Conservation (phyloP, 306 rosid species). For the Begonia masoniana region DNA sequence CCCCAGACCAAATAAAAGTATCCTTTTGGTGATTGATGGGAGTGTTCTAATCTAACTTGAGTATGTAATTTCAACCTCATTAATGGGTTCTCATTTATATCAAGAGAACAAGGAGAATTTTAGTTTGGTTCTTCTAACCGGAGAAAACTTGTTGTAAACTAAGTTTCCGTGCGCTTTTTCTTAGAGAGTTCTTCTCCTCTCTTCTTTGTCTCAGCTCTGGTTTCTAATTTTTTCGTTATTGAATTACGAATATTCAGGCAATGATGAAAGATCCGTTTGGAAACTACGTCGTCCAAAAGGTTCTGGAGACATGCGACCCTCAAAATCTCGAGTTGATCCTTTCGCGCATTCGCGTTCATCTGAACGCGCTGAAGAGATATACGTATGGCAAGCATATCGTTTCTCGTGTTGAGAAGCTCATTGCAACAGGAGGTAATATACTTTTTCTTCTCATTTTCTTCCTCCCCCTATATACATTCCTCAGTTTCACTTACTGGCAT, state of each 20-base stretch:
- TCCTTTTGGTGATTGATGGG: no score
- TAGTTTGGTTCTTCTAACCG: no score
- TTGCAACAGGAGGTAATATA: constrained; percentile 77
- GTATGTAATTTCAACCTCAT: no score
- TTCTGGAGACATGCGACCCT: constrained; percentile 88
- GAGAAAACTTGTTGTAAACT: no score
- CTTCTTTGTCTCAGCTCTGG: no score
- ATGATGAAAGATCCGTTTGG: constrained; percentile 99
- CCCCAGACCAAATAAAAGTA: no score
- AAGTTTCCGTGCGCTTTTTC: no score
- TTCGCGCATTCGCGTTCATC: constrained; percentile 90
- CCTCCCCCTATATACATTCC: neutral
- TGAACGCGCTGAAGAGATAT: constrained; percentile 79
- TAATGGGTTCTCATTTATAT: no score
- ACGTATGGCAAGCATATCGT: constrained; percentile 94
- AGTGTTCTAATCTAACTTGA: no score
- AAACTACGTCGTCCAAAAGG: constrained; percentile 92
- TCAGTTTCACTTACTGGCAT: neutral
- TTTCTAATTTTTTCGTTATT: no score
- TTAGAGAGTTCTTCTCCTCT: no score
- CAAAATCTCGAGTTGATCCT: constrained; percentile 77
- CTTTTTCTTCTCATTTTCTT: neutral
- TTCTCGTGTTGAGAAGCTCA: constrained; percentile 92
- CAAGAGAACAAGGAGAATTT: no score
- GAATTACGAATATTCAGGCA: constrained; percentile 28